Base-by-base conservation (phyloP, 192 early-diverging fungal species). In the Backusella morwellensis region DNA sequence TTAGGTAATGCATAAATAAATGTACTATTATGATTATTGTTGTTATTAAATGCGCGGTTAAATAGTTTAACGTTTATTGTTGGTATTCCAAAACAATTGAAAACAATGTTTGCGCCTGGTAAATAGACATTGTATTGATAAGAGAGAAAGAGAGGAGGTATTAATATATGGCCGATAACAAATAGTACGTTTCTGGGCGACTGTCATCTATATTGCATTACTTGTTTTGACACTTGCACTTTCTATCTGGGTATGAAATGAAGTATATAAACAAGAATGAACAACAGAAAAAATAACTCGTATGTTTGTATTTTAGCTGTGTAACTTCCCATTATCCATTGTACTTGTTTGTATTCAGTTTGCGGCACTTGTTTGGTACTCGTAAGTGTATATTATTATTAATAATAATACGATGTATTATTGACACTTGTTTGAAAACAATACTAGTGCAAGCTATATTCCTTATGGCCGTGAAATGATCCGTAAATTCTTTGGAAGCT, bases 61-160 rank as follows among this genome's bases (percentile, higher is more conserved):
- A n/a, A 36, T 70, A 91, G 94, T 56, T 97, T 94, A 69, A 93
- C 94, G 26, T 99, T 99, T 84, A 82, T 99, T 52, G 88, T 97
- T 36, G 96, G 96, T 42, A 94, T 95, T 77, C 85, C 81, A 70
- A 89, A 92, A 77, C 97, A 98, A 85, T 63, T 98, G 50, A 95
- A 93, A 86, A 94, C 95, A 76, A 91, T 92, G 82, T 90, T 93
- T 54, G 89, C 89, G 17, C 91, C 93, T 29, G 87, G 87, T 87
- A 78, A 66, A 21, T 67, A 6, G 15, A 8, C 50, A 17, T 44
- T 12, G 15, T 17, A 44, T 17, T 44, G 15, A 44, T 44, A 44
- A 44, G 15, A 19, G 11, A 6, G 15, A 19, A 11, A 6, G 52
- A 19, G n/a, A 21, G 21, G 1, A n/a, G 52, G n/a, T 8, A 54